phyloP scores from a whole-genome alignment of 2,329 filamentous ascomycete genomes.

The Orbilia blumenaviensis region DNA sequence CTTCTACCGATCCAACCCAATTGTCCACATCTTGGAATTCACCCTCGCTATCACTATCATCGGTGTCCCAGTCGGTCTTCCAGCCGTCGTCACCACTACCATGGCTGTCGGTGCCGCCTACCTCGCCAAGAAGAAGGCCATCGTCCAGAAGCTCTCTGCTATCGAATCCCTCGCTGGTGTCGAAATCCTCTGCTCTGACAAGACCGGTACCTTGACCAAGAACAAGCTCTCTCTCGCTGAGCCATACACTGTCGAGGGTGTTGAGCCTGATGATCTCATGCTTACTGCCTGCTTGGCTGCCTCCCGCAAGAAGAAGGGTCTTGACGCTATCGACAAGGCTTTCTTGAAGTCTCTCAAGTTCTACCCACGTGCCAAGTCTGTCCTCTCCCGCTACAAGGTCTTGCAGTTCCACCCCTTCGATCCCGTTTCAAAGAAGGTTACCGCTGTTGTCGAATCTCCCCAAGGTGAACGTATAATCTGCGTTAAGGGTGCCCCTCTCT shows the following conservation, averaged over 20 bases:
- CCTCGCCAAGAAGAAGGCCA: conserved; percentile 89
- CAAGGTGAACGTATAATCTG: conserved; percentile 85
- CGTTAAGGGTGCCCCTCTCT: conserved; percentile 89
- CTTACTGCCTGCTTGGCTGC: conserved; percentile 88
- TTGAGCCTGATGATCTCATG: conserved; percentile 89
- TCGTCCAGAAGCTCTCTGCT: conserved; percentile 89
- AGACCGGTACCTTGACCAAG: conserved; percentile 91
- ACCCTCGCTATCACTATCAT: conserved; percentile 90
- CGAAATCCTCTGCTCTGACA: conserved; percentile 93
- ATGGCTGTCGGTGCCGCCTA: conserved; percentile 94
- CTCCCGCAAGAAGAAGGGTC: conserved; percentile 93
- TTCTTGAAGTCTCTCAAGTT: conserved; percentile 85
- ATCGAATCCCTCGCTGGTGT: conserved; percentile 93
- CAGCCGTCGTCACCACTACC: conserved; percentile 90
- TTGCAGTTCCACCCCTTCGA: conserved; percentile 88
- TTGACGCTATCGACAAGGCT: conserved; percentile 93
- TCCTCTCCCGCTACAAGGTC: conserved; percentile 83
- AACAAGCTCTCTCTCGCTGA: conserved; percentile 90
- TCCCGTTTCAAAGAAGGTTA: conserved; percentile 92
- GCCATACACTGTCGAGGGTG: conserved; percentile 81
- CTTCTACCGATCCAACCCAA: conserved; percentile 86
- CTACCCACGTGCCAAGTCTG: conserved; percentile 83
- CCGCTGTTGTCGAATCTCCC: conserved; percentile 81
- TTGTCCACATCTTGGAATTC: conserved; percentile 81
- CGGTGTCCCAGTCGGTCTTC: conserved; percentile 91